Percentiles rank a stretch among this genome's conserved stretches.
These are phyloP conservation scores for Melanogaster broomeanus DNA, from an alignment of 768 basidiomycete species.

Conservation along the genomic window DNA sequence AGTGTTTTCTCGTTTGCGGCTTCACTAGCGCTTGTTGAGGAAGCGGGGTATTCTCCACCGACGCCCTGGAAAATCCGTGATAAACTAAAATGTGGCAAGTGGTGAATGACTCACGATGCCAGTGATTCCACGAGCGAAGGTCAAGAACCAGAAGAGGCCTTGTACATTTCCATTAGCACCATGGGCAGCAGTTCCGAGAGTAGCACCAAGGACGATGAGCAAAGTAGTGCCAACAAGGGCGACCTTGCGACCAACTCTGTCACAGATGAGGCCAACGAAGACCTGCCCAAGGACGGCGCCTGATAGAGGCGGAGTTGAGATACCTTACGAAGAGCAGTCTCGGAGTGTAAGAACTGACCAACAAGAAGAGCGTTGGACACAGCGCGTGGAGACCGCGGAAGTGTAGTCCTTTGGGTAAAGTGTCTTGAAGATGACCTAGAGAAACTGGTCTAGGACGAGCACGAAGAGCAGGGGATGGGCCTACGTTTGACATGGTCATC, in stretches of 20 bases:
- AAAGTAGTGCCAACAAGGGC: constrained; percentile 69
- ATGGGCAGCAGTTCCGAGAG: constrained; percentile 66
- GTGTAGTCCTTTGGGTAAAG: constrained; percentile 69
- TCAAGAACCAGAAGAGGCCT: constrained; percentile 76
- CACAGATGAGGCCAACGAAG: constrained; percentile 67
- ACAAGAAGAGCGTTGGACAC: constrained; percentile 73
- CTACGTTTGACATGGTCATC: constrained; percentile 69
- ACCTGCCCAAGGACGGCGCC: constrained; percentile 66
- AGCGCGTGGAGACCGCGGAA: constrained; percentile 58
- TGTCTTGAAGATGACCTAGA: constrained; percentile 62
- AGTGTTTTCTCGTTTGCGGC: constrained; percentile 71
- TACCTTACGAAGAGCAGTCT: neutral
- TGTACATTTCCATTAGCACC: constrained; percentile 53
- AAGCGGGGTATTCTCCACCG: constrained; percentile 78
- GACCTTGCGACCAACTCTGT: constrained; percentile 73
- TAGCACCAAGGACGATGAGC: constrained; percentile 70
- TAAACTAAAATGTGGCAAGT: neutral
- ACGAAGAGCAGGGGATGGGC: constrained; percentile 6
- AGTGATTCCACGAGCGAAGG: constrained; percentile 69
- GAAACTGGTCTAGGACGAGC: constrained; percentile 10
- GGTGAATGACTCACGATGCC: constrained; percentile 49
- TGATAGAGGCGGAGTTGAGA: constrained; percentile 20
- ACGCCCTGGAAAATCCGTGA: constrained; percentile 49
- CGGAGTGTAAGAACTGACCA: constrained; percentile 40
- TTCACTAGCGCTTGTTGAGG: constrained; percentile 68